phyloP scores from a whole-genome alignment of 2,329 filamentous ascomycete species.

The Alternaria sp. region DNA sequence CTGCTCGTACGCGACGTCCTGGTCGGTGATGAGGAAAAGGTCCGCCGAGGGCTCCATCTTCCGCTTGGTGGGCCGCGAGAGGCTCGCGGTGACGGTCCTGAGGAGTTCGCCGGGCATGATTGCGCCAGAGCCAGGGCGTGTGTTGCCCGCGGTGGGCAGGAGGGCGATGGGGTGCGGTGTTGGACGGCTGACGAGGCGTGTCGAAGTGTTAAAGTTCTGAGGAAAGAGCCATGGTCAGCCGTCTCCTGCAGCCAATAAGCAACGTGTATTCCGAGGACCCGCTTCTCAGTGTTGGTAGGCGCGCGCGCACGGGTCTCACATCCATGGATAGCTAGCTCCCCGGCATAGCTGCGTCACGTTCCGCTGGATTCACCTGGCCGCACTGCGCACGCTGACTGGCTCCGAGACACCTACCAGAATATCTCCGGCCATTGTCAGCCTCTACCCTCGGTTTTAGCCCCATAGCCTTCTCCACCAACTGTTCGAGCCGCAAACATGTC shows the following conservation, averaged over 20 bases:
- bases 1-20: conserved; percentile 95
- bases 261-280: conserved; percentile 3
- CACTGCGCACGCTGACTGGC: conserved; percentile 9
- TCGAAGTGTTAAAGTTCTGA: conserved; percentile 26
- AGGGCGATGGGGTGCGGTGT: conserved; percentile 23
- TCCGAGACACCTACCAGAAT: conserved; percentile 6
- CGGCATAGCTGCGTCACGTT: conserved; percentile 29
- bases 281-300: conserved; percentile 22
- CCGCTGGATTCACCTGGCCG: conserved; percentile 3
- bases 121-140: conserved; percentile 36
- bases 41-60: conserved; percentile 45
- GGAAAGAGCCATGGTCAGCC: conserved; percentile 19
- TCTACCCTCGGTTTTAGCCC: conserved; percentile 1
- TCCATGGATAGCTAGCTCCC: conserved; percentile 9
- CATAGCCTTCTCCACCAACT: conserved; percentile 1
- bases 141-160: conserved; percentile 39
- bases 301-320: conserved; percentile 7
- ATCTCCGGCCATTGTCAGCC: conserved; percentile 1
- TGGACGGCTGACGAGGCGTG: conserved; percentile 34
- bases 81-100: conserved; percentile 44
- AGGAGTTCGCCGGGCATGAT: conserved; percentile 55
- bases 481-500: conserved; percentile 54
- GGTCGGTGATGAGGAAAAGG: conserved; percentile 68
- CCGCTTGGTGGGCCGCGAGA: conserved; percentile 45
- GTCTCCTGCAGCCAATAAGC: conserved; percentile 16